phyloP scores from a whole-genome alignment of 1,284 basidiomycete species.

The Leccinum angustisporum region DNA sequence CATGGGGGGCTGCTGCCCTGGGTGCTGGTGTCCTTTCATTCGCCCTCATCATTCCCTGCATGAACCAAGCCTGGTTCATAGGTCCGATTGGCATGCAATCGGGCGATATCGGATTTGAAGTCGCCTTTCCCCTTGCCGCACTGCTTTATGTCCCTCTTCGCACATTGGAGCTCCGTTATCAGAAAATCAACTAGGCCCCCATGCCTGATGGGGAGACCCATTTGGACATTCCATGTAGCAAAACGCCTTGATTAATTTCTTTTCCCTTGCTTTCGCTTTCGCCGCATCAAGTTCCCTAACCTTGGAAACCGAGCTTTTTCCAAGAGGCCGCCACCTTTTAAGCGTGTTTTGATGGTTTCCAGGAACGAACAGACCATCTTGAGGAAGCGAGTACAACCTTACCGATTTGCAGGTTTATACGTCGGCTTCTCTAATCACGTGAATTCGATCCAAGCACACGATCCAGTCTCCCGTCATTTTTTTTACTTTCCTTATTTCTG shows the following conservation, averaged over 20 bases:
- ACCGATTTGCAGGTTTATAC: conserved; percentile 4
- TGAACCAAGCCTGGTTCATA: conserved; percentile 71
- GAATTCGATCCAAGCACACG: conserved; percentile 6
- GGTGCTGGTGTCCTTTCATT: conserved; percentile 50
- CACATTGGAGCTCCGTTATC: conserved; percentile 41
- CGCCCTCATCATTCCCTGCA: conserved; percentile 62
- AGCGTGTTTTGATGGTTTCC: conserved; percentile 25
- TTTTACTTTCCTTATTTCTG: not conserved
- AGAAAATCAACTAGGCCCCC: conserved; percentile 21
- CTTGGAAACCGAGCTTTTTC: not conserved
- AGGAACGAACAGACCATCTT: conserved; percentile 12
- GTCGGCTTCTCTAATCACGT: not conserved
- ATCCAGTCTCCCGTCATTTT: not conserved
- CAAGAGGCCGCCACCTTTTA: not conserved
- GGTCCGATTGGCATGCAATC: conserved; percentile 70
- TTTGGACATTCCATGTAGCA: conserved; percentile 13
- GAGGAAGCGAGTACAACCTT: conserved; percentile 6
- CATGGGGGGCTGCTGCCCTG: conserved; percentile 64
- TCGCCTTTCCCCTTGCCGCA: conserved; percentile 56
- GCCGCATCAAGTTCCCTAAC: not conserved
- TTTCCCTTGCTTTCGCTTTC: not conserved
- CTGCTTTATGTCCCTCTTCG: conserved; percentile 62
- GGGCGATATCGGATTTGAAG: conserved; percentile 78
- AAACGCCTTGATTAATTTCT: conserved; percentile 6
- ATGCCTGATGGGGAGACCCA: not conserved